Conservation (phyloP, 352 stramenopile genomes). For the Globisporangium irregulare region DNA sequence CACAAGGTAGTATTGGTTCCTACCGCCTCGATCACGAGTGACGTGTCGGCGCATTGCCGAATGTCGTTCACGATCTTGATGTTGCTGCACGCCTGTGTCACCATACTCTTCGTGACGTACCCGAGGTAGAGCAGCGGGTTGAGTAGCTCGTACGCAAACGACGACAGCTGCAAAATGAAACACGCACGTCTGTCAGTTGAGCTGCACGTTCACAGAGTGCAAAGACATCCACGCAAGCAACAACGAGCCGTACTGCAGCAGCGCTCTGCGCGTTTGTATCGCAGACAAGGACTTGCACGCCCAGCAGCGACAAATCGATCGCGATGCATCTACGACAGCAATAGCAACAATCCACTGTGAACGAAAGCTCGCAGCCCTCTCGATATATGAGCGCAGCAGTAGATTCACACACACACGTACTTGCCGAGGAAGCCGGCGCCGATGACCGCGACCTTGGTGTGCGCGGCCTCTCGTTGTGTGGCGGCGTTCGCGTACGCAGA, state of each 20-base stretch:
- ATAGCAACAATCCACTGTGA: background rate
- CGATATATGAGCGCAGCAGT: background rate
- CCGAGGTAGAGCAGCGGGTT: constrained; percentile 69
- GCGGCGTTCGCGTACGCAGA: constrained; percentile 26
- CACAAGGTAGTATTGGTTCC: background rate
- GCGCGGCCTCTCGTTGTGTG: constrained; percentile 11
- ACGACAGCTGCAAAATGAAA: constrained; percentile 33
- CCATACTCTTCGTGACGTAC: constrained; percentile 77
- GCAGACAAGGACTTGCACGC: constrained; percentile 53
- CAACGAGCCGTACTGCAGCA: constrained; percentile 21
- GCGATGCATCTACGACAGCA: constrained; percentile 42
- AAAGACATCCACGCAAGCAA: background rate
- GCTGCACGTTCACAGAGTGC: background rate
- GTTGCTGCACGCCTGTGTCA: constrained; percentile 52
- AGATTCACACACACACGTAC: constrained; percentile 8
- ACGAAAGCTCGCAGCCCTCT: background rate
- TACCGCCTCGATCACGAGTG: constrained; percentile 65
- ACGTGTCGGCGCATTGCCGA: constrained; percentile 39
- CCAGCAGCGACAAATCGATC: constrained; percentile 64
- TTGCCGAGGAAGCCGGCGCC: constrained; percentile 65
- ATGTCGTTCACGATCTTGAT: constrained; percentile 47
- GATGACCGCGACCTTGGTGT: constrained; percentile 47
- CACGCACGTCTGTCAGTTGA: background rate
- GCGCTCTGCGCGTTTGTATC: constrained; percentile 47
- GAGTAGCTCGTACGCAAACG: constrained; percentile 61